Base-by-base conservation (phyloP, 2,329 filamentous ascomycete genomes). In the Hirsutella rhossiliensis region DNA sequence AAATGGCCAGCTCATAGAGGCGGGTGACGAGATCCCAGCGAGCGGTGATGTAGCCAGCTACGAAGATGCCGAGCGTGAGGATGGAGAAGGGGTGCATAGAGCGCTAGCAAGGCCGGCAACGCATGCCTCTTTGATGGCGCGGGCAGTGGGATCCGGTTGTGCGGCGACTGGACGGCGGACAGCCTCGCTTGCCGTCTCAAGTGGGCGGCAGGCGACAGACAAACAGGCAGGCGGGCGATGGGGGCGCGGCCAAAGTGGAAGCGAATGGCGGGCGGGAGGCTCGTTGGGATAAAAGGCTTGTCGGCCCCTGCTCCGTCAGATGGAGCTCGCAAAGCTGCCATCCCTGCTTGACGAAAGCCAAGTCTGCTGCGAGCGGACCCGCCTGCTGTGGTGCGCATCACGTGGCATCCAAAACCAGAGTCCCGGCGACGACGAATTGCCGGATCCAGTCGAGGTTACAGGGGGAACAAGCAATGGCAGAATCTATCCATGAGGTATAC, bases 1-100 rank as follows among this genome's bases (percentile, higher is more conserved):
- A 98, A 53, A 95, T 84, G 54, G 87, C 85, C 58, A 98, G 80
- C 68, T 98, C 90, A 82, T 96, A 95, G 57, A 97, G 76, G 58
- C 89, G 83, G 56, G 90, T 96, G 54, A 96, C 88, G 50, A 98
- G 82, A 69, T 97, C 92, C 89, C 92, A 98, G 74, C 92, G 85
- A 62, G 92, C 92, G 69, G 92, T 98, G 65, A 90, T 97, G 76
- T 98, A 98, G 67, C 92, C 92, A 71, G 92, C 90, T 76, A 97
- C 84, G 73, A 98, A 98, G 72, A 98, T 96, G 70, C 85, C 88
- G 70, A 95, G 81, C 60, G 89, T 94, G 66, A 96, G 78, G 65
- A 90, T 73, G 51, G 90, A 97, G 73, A 97, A 96, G 60, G 89
- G 87, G 87, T 96, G 89, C 90, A 97, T 97, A 75, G 73, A 77